Conservation (phyloP, 371 early-diverging fungal genomes). For the Circinella umbellata region DNA sequence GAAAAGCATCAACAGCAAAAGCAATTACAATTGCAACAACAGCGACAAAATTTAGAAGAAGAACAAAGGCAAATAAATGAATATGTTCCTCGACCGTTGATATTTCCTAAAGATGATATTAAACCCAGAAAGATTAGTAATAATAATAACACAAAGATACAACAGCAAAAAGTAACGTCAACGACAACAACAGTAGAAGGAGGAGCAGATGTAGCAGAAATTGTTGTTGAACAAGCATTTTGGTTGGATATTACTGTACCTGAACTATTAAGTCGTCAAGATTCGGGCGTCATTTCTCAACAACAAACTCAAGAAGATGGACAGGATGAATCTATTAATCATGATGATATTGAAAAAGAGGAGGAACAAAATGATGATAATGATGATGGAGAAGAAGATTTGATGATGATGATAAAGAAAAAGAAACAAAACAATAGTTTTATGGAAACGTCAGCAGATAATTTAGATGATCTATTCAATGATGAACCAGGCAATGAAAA, state of each 20-base stretch:
- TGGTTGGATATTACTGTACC: not conserved
- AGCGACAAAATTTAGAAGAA: not conserved
- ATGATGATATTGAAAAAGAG: not conserved
- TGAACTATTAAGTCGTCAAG: not conserved
- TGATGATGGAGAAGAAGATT: not conserved
- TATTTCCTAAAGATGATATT: not conserved
- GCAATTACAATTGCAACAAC: not conserved
- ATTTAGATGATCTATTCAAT: constrained; percentile 2
- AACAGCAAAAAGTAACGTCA: not conserved
- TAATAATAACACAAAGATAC: not conserved
- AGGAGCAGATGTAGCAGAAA: not conserved
- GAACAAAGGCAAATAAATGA: not conserved
- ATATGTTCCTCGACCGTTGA: not conserved
- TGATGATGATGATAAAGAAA: not conserved
- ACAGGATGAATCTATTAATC: too few relatives aligned
- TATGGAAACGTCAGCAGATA: not conserved
- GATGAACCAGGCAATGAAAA: constrained; percentile 3
- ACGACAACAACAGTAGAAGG: not conserved
- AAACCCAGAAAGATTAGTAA: not conserved
- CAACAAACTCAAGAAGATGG: not conserved
- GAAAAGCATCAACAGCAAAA: not conserved
- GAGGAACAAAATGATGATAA: not conserved
- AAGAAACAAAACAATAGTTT: too few relatives aligned
- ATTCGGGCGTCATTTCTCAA: not conserved
- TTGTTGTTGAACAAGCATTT: not conserved